Base-by-base conservation (phyloP, 208 protist species). In the Phytomonas sp. region DNA sequence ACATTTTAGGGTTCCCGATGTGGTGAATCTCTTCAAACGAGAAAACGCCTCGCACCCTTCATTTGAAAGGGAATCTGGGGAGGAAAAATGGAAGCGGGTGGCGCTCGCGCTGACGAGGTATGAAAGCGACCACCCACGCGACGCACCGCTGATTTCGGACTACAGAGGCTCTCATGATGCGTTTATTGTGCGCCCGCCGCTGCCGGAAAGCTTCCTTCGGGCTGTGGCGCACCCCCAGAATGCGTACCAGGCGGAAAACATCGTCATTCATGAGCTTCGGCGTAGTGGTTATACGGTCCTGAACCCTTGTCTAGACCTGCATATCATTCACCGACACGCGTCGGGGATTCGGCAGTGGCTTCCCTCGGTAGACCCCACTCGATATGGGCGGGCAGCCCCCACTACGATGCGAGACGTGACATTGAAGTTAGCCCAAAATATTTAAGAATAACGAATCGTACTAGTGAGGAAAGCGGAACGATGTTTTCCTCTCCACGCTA, bases 131-230 rank as follows among this genome's bases (percentile, higher is more conserved):
- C 15, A 61, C 60, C n/a, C 31, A 4, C 56, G 26, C 31, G 37
- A 66, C 4, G 81, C 81, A 36, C 85, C 87, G 6, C 77, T 96
- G n/a, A 74, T 92, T 56, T 40, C 79, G 30, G 78, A 90, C 40
- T 96, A 96, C 71, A 79, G 88, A 28, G 91, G 91, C 60, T 96
- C 91, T 0, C 91, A 96, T 64, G 88, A 96, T 66, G 91, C 91
- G 28, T 96, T 96, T 72, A 67, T 94, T 0, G 30, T 96, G 17
- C 36, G 62, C 26, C 81, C 88, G 6, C 88, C 91, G 13, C 26
- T 93, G 23, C 75, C 85, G 28, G 11, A 32, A 15, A 31, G 68
- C 3, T 80, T 96, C 32, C 5, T 96, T 4, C 61, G 56, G 3
- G 36, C 60, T 29, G 80, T 93, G n/a, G 26, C 40, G 0, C 91